Evolutionary conservation across 169 alveolate genomes (phyloP).

Genomic region (Plasmodium falciparum): DNA sequence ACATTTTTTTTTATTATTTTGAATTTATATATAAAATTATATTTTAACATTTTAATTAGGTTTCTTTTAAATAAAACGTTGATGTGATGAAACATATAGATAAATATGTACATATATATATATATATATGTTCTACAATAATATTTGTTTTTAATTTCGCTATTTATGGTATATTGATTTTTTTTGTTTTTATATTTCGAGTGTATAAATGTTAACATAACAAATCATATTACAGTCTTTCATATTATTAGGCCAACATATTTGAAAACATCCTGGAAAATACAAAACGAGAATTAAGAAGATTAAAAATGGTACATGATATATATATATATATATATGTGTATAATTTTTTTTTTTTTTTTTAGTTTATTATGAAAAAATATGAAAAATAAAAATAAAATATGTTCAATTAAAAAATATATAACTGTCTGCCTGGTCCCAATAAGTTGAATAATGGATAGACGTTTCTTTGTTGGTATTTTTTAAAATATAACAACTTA

Average conservation of each 20-base stretch:
- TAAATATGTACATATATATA: background rate
- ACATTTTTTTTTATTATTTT: too few species aligned
- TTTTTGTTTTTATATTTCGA: conserved; percentile 27
- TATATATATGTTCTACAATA: conserved; percentile 23
- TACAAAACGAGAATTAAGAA: background rate
- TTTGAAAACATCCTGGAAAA: conserved; percentile 58
- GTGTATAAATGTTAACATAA: conserved; percentile 43
- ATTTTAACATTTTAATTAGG: conserved; percentile 26
- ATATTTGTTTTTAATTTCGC: background rate
- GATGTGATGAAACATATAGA: too few species aligned
- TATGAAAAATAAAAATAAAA: too few species aligned
- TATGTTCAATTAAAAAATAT: background rate
- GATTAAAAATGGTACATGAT: background rate
- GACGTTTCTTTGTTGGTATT: conserved; percentile 48
- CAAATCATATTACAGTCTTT: conserved; percentile 61
- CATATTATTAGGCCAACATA: conserved; percentile 64
- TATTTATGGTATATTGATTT: background rate
- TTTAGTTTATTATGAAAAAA: conserved; percentile 1
- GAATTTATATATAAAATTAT: too few species aligned
- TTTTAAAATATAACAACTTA: conserved; percentile 74
- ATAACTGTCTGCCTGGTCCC: conserved; percentile 70
- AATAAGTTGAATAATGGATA: conserved; percentile 62
- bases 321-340: background rate
- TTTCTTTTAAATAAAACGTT: conserved; percentile 19
- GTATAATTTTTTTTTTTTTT: background rate